A percentile compares a stretch with the other conserved stretches of the same genome.
These are phyloP conservation scores for Mycena rebaudengoi DNA, from an alignment of 768 basidiomycete genomes.

Conservation along the genomic window DNA sequence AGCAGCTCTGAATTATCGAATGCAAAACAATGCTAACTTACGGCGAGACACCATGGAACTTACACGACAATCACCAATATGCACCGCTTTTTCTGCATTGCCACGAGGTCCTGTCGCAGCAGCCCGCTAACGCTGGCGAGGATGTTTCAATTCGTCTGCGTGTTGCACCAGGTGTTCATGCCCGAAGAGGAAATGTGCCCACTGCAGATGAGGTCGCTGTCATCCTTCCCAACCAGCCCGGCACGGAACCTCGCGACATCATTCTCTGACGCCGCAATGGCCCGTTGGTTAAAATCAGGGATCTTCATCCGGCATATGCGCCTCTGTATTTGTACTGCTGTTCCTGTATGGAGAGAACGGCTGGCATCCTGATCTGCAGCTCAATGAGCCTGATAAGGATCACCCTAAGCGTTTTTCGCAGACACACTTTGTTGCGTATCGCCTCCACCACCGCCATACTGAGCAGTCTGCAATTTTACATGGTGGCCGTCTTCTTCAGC, in stretches of 20 bases:
- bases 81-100: constrained; percentile 28
- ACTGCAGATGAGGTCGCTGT: constrained; percentile 14
- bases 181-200: constrained; percentile 44
- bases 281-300: constrained; percentile 33
- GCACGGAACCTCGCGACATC: neutral
- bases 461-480: constrained; percentile 40
- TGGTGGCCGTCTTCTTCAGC: constrained; percentile 46
- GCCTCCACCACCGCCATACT: constrained; percentile 33
- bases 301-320: constrained; percentile 33
- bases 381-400: neutral
- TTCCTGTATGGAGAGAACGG: constrained; percentile 42
- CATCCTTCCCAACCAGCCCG: neutral
- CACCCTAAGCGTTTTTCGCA: constrained; percentile 36
- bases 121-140: neutral
- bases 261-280: constrained; percentile 21
- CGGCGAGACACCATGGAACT: constrained; percentile 10
- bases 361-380: constrained; percentile 32
- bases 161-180: constrained; percentile 28
- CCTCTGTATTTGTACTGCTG: constrained; percentile 45
- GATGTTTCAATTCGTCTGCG: constrained; percentile 28
- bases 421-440: constrained; percentile 40
- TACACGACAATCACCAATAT: constrained; percentile 10
- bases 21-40: constrained; percentile 22
- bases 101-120: constrained; percentile 29
- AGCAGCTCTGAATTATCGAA: constrained; percentile 27